Base-by-base conservation (phyloP, 192 early-diverging fungal species). In the Rhizophlyctis rosea region DNA sequence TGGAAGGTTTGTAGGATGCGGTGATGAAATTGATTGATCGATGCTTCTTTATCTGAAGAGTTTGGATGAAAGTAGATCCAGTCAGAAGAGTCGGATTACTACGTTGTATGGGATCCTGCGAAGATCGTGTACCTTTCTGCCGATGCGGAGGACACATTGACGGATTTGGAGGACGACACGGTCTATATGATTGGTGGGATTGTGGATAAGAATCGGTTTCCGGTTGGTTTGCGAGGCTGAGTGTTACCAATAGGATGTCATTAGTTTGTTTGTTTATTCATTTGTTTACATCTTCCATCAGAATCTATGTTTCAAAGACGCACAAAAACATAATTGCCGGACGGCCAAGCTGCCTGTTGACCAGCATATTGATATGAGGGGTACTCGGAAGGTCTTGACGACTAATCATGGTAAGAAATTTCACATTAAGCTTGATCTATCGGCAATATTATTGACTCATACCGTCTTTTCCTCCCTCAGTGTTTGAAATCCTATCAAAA, bases 111-210 rank as follows among this genome's bases (percentile, higher is more conserved):
- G 13, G 59, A 80, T 29, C 78, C 81, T 60, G 76, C 87, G 11
- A 58, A 84, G 34, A 65, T 96, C 25, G 87, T 96, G 3, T 98
- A 98, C 67, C 69, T 98, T 48, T 90, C 90, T 0, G 96, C 95
- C 1, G 96, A 98, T 62, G 88, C 92, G 14, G 79, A 84, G 4
- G 87, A 91, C 54, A 77, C 78, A 16, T 60, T 93, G 18, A 65
- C 80, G 1, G 63, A 72, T 4, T 69, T 98, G 33, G 91, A 94
- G 3, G 79, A 81, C n/a, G 64, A 62, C 0, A 91, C 88, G 48
- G 75, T 85, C 3, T 98, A 98, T 70, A 67, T 98, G 16, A 88
- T 98, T 67, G 96, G 96, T 33, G 94, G 94, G 0, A 82, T 98
- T 49, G 96, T 98, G 0, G 96, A 98, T 64, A 91, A 90, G 66